Percentiles rank a stretch among this genome's conserved stretches.
Evolutionary conservation across 148 eudicot genomes (phyloP).

Genomic region (Chenopodium album): DNA sequence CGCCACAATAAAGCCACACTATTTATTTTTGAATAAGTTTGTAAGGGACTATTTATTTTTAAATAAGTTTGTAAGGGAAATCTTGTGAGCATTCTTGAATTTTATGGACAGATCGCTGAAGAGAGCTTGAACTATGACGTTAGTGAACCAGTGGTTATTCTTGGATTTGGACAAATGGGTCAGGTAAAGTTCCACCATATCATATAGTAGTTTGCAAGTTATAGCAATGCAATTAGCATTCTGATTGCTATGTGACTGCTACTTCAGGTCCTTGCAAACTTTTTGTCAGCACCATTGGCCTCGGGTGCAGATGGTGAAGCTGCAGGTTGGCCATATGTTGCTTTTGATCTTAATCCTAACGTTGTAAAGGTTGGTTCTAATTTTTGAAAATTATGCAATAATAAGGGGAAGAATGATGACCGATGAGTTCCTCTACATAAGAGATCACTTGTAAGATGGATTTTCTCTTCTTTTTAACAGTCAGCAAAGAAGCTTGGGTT

Average conservation of each 20-base stretch:
- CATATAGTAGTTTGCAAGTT: neutral
- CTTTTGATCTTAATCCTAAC: slow-evolving; percentile 86
- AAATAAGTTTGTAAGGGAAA: neutral
- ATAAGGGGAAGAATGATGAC: neutral
- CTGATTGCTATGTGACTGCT: slow-evolving; percentile 5
- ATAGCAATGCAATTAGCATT: neutral
- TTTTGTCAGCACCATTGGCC: slow-evolving; percentile 77
- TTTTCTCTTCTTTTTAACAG: slow-evolving; percentile 33
- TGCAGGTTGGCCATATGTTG: slow-evolving; percentile 84
- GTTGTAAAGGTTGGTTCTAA: slow-evolving; percentile 71
- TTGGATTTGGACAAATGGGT: slow-evolving; percentile 98
- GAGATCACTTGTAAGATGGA: neutral
- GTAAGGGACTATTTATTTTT: neutral
- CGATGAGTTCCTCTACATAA: neutral
- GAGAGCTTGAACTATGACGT: slow-evolving; percentile 64
- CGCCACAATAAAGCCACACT: neutral
- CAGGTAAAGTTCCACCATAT: slow-evolving; percentile 49
- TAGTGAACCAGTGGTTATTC: slow-evolving; percentile 86
- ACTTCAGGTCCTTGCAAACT: slow-evolving; percentile 87
- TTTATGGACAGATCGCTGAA: slow-evolving; percentile 49
- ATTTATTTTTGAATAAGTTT: neutral
- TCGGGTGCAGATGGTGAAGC: slow-evolving; percentile 60
- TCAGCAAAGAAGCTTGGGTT: slow-evolving; percentile 83
- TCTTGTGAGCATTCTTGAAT: slow-evolving; percentile 1
- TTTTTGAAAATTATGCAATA: neutral